These are phyloP conservation scores for Botryotinia convoluta DNA, from an alignment of 2,329 filamentous ascomycete genomes.

Conservation along the genomic window DNA sequence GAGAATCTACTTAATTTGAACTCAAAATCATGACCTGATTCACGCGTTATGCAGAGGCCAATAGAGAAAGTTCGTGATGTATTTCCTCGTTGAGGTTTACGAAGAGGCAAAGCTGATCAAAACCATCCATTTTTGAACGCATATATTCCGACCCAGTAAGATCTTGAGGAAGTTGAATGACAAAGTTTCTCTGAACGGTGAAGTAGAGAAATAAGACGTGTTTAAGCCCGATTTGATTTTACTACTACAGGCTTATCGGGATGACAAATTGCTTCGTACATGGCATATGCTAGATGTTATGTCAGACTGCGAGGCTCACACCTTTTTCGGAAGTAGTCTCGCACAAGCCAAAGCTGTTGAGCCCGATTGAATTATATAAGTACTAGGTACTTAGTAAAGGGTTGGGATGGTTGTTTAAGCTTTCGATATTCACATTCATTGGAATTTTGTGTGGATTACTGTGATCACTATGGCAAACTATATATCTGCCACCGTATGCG, in stretches of 20 bases:
- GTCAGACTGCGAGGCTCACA: neutral
- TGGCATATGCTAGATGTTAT: neutral
- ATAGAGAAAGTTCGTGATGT: neutral
- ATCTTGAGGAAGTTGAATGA: neutral
- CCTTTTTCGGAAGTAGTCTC: neutral
- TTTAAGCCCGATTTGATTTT: neutral
- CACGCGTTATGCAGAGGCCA: fast-evolving
- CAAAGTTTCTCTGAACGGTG: neutral
- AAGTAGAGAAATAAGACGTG: neutral
- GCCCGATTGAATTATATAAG: neutral
- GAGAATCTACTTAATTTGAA: neutral
- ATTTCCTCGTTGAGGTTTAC: neutral
- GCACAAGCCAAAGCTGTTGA: neutral
- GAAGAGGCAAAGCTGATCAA: neutral
- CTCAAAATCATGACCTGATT: neutral
- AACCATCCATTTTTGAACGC: neutral
- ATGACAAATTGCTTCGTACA: neutral
- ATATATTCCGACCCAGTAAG: neutral
- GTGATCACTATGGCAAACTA: neutral
- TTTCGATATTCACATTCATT: neutral
- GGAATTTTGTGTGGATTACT: fast-evolving
- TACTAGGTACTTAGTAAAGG: neutral
- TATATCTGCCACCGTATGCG: neutral
- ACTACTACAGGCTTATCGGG: neutral
- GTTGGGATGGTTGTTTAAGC: neutral